Evolutionary conservation across 2,329 filamentous ascomycete species (phyloP), one percentile per base, ranked within the genome.

Genomic region (Colletotrichum falcatum): DNA sequence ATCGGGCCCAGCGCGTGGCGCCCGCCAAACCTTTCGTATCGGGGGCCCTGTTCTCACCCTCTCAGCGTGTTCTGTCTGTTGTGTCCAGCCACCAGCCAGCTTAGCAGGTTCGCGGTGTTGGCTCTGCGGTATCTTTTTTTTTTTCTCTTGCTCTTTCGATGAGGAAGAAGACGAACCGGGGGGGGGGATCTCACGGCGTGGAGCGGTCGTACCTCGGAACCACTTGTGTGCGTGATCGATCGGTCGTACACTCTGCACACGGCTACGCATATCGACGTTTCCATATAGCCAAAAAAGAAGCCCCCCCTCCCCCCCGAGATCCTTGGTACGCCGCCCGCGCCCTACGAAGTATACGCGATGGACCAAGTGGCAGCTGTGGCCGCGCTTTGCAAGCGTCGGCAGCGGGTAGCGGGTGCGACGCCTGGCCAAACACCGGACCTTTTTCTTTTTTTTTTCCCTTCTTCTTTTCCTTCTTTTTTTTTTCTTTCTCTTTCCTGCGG

Each of bases 151-250:
- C n/a, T n/a, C n/a, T n/a, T n/a, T n/a, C n/a, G n/a, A n/a, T n/a
- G n/a, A n/a, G n/a, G n/a, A n/a, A n/a, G n/a, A n/a, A n/a, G n/a
- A n/a, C n/a, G n/a, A n/a, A n/a, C n/a, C n/a, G n/a, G n/a, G 42
- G 42, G 42, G 42, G 18, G 56, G 51, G 65, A 42, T 51, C 55
- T 42, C 46, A 58, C 44, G 53, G 61, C 44, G n/a, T n/a, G 68
- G 59, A 74, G 72, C 77, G 77, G 77, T 77, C 74, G 73, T 78
- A 78, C 74, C 68, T 79, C 78, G 78, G 77, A 70, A 71, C 63
- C 73, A 79, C 74, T 44, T 18, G 77, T 75, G 44, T 48, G 60
- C 56, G 49, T 78, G 75, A 76, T 78, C 76, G 74, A 75, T 59
- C 26, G 33, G 18, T 70, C 5, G 44, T 37, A 18, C 42, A 16